Conservation (phyloP, 768 basidiomycete species). For the Russula abietina region DNA sequence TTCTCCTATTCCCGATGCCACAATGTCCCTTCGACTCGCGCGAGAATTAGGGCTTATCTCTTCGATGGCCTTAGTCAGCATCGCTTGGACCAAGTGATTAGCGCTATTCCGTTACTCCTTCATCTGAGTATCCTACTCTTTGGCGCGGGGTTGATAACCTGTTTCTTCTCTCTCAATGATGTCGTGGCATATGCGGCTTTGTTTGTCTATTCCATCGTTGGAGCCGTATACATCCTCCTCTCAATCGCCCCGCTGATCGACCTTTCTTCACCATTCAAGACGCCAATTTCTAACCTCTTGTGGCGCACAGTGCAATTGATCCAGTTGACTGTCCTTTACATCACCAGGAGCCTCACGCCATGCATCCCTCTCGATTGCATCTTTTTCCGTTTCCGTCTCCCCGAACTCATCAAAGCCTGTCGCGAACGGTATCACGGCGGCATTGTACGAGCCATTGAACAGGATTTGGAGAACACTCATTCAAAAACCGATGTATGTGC, state of each 20-base stretch:
- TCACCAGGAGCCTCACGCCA: not conserved
- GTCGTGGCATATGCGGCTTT: constrained; percentile 14
- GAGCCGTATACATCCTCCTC: not conserved
- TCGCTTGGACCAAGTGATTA: constrained; percentile 8
- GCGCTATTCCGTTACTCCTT: constrained; percentile 13
- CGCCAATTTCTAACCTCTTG: constrained; percentile 13
- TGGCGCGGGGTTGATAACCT: constrained; percentile 13
- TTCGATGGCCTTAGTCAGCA: constrained; percentile 8
- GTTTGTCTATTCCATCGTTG: not conserved
- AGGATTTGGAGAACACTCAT: not conserved
- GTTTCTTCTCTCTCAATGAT: constrained; percentile 15
- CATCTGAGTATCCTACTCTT: constrained; percentile 20
- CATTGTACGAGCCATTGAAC: constrained; percentile 9
- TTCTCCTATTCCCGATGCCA: constrained; percentile 6
- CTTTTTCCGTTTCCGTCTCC: constrained; percentile 10
- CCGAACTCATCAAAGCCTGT: not conserved
- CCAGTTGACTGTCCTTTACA: not conserved
- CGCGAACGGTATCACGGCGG: constrained; percentile 16
- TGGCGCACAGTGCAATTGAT: constrained; percentile 6
- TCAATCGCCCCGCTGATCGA: constrained; percentile 16
- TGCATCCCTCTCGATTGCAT: not conserved
- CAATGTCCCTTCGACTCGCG: constrained; percentile 13
- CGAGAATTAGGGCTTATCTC: constrained; percentile 19
- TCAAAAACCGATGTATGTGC: constrained; percentile 11
- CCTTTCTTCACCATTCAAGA: constrained; percentile 20